A percentile compares a stretch with the other conserved stretches of the same genome.
Evolutionary conservation across 1,284 basidiomycete genomes (phyloP).

Genomic region (Malassezia pachydermatis): DNA sequence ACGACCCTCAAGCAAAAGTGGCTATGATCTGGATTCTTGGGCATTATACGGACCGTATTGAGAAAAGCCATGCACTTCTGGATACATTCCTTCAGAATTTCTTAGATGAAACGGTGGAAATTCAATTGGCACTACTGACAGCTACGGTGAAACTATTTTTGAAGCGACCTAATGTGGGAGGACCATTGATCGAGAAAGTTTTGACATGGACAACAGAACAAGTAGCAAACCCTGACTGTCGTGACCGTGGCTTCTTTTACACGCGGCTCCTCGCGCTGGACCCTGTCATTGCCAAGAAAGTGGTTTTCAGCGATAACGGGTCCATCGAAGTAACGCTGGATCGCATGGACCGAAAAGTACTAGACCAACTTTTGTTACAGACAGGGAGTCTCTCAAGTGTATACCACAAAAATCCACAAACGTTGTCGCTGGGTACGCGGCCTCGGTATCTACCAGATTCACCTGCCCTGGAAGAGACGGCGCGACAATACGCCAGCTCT

Average conservation of each 20-base stretch:
- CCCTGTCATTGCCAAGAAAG: constrained; percentile 70
- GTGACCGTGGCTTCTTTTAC: constrained; percentile 98
- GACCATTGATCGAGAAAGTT: constrained; percentile 84
- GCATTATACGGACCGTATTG: constrained; percentile 89
- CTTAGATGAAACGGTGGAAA: constrained; percentile 83
- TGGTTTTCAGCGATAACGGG: constrained; percentile 89
- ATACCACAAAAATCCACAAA: constrained; percentile 39
- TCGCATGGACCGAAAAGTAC: constrained; percentile 59
- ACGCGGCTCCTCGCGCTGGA: constrained; percentile 94
- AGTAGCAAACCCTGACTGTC: constrained; percentile 88
- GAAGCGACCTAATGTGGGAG: constrained; percentile 79
- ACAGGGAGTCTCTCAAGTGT: constrained; percentile 36
- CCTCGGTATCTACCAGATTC: constrained; percentile 34
- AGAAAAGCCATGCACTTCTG: constrained; percentile 87
- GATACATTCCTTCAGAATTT: constrained; percentile 86
- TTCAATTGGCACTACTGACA: constrained; percentile 87
- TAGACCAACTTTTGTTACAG: constrained; percentile 44
- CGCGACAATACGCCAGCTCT: constrained; percentile 25
- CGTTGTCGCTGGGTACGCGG: constrained; percentile 35
- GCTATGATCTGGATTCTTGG: constrained; percentile 98
- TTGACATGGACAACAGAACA: constrained; percentile 96
- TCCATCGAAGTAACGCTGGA: constrained; percentile 96
- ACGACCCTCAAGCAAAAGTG: constrained; percentile 87
- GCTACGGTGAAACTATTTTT: constrained; percentile 95
- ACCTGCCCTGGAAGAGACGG: constrained; percentile 31